Conservation (phyloP, 225 moss, liverwort and hornwort genomes). For the Polytrichum formosum region DNA sequence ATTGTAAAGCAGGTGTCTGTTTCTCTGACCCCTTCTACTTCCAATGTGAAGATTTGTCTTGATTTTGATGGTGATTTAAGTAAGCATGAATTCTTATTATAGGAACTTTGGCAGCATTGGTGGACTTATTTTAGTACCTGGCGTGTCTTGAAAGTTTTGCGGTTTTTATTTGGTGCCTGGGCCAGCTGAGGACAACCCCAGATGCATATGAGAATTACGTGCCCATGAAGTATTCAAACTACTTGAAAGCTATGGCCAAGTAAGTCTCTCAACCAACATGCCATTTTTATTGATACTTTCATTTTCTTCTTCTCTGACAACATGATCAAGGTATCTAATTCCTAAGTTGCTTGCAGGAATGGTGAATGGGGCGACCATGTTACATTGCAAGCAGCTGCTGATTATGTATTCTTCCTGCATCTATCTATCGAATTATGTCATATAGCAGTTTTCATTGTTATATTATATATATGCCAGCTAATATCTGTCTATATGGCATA, state of each 20-base stretch:
- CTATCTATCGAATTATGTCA: too few relatives aligned
- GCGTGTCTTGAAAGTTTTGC: not conserved
- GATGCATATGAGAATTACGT: conserved; percentile 82
- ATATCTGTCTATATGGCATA: too few relatives aligned
- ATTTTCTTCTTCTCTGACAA: not conserved
- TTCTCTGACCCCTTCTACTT: conserved; percentile 14
- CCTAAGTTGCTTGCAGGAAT: conserved; percentile 28
- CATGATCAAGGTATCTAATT: too few relatives aligned
- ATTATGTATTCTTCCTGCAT: conserved; percentile 28
- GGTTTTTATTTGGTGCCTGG: conserved; percentile 10
- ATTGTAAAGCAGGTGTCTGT: conserved; percentile 70
- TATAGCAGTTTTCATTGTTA: too few relatives aligned
- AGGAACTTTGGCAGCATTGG: too few relatives aligned
- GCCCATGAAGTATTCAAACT: conserved; percentile 63
- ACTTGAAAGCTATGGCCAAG: conserved; percentile 55
- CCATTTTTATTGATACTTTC: conserved; percentile 37
- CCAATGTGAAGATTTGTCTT: conserved; percentile 38
- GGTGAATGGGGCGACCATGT: conserved; percentile 65
- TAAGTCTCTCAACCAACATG: conserved; percentile 25
- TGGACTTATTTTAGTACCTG: too few relatives aligned
- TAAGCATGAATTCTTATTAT: conserved; percentile 6
- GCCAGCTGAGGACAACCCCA: conserved; percentile 48
- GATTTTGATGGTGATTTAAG: not conserved
- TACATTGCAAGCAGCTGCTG: conserved; percentile 60
- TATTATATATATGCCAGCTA: too few relatives aligned